Percentiles rank a stretch among this genome's conserved stretches.
Evolutionary conservation across 768 basidiomycete genomes (phyloP).

Genomic region (Rhizopogon sp.): DNA sequence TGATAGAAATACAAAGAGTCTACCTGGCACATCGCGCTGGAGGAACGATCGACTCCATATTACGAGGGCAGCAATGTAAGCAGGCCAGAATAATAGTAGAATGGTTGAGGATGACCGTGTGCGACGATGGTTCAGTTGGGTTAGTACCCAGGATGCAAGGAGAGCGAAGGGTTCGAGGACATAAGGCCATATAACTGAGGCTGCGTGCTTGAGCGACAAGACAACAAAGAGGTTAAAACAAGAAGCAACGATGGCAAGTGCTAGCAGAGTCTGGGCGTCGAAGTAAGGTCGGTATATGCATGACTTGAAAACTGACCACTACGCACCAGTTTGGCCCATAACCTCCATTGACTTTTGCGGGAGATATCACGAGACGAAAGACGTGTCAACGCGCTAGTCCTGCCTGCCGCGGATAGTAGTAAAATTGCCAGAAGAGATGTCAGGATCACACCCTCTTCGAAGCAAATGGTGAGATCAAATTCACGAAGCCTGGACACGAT

Average conservation of each 20-base stretch:
- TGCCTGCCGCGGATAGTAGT: constrained; percentile 36
- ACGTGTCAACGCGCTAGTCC: constrained; percentile 27
- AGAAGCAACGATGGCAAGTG: constrained; percentile 43
- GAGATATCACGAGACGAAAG: constrained; percentile 29
- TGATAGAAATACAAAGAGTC: constrained; percentile 35
- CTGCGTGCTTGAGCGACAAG: constrained; percentile 23
- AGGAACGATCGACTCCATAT: constrained; percentile 60
- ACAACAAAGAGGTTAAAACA: constrained; percentile 37
- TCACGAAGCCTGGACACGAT: constrained; percentile 51
- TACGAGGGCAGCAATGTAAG: constrained; percentile 43
- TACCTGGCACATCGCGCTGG: constrained; percentile 23
- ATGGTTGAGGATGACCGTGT: constrained; percentile 65
- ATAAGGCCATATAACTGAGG: constrained; percentile 46
- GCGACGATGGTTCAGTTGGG: constrained; percentile 65
- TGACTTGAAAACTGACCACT: background rate
- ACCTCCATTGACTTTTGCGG: constrained; percentile 44
- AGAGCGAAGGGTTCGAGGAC: constrained; percentile 56
- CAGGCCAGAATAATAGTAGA: constrained; percentile 80
- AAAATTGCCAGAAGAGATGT: constrained; percentile 45
- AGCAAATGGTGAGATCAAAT: constrained; percentile 80
- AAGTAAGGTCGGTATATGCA: constrained; percentile 1
- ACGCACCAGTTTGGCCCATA: constrained; percentile 67
- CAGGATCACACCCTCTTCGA: constrained; percentile 68
- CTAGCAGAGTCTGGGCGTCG: constrained; percentile 39
- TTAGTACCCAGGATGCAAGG: constrained; percentile 42